Evolutionary conservation across 441 rosid genomes (phyloP), one percentile per base, ranked within the genome.

Genomic region (Adansonia grandidieri): DNA sequence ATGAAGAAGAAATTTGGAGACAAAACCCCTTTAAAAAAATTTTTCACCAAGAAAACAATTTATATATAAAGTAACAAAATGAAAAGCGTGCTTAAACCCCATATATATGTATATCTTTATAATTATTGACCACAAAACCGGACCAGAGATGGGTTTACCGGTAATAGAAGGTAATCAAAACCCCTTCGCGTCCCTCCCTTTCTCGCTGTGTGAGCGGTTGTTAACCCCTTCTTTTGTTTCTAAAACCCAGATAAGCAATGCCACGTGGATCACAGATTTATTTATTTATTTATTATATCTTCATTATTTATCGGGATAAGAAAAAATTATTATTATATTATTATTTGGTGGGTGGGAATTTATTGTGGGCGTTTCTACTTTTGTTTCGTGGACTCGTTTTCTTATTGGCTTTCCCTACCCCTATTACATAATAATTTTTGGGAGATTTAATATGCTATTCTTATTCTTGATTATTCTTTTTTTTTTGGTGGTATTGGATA

Each of bases 41-140:
- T 69, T 24, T 3, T 78, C 77, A 70, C 68, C 76, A 45, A 77
- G 42, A 74, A 81, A 75, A 54, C 42, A 50, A 14, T 20, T 10
- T 6, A 44, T 66, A 10, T 11, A 69, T 10, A 13, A 24, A 15
- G 24, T 10, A 24, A 13, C 11, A 28, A 40, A 63, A 2, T 5
- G 37, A 70, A 71, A 63, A 64, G 74, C 77, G 85, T 53, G 77
- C 92, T 86, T 85, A 90, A 93, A 88, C 93, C 97, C 85, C 87
- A 24, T 24, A 24, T 24, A 24, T 24, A 24, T 24, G 28, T 24
- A 70, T 71, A 74, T 13, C 42, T 70, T 47, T 51, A 71, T 50
- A 74, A 37, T 48, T 80, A 78, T 85, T 82, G 83, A 82, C 93
- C 88, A 85, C 86, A 80, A 77, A 86, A 90, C 96, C 79, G 86